phyloP scores from a whole-genome alignment of 2,329 filamentous ascomycete species.

The Trichoderma asperellum region DNA sequence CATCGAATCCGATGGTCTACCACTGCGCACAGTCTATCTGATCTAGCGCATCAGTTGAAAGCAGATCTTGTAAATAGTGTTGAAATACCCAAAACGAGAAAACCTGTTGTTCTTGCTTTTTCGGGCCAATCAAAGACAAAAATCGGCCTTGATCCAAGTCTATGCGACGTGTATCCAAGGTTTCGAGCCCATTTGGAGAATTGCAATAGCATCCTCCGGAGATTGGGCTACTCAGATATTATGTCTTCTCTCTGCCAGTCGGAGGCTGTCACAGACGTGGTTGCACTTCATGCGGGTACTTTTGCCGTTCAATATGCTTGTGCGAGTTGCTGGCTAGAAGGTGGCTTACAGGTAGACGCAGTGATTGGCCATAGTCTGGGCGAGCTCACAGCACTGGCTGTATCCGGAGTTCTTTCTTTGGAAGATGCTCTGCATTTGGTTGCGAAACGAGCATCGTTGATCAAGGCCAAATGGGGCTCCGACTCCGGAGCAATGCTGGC shows the following conservation, averaged over 20 bases:
- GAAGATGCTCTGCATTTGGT: conserved; percentile 37
- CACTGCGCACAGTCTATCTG: conserved; percentile 13
- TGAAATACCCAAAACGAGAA: conserved; percentile 25
- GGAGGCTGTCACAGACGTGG: conserved; percentile 30
- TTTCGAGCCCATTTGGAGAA: conserved; percentile 40
- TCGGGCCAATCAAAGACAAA: conserved; percentile 42
- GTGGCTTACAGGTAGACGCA: conserved; percentile 26
- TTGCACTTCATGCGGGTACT: conserved; percentile 27
- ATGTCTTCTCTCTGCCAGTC: conserved; percentile 39
- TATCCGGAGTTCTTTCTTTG: conserved; percentile 4
- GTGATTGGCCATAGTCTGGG: conserved; percentile 27
- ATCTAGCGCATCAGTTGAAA: conserved; percentile 13
- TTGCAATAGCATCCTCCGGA: conserved; percentile 39
- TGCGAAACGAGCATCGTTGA: conserved; percentile 39
- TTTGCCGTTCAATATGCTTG: conserved; percentile 33
- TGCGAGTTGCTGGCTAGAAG: conserved; percentile 34
- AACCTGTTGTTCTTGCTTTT: conserved; percentile 43
- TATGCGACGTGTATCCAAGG: conserved; percentile 29
- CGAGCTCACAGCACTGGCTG: conserved; percentile 22
- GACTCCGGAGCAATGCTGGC: conserved; percentile 45
- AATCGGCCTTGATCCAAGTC: conserved; percentile 27
- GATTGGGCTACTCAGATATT: conserved; percentile 39
- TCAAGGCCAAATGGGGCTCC: conserved; percentile 40
- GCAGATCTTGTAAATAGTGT: not conserved
- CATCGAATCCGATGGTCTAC: conserved; percentile 30